phyloP scores from a whole-genome alignment of 2,329 filamentous ascomycete genomes.

The Periconia macrospinosa region DNA sequence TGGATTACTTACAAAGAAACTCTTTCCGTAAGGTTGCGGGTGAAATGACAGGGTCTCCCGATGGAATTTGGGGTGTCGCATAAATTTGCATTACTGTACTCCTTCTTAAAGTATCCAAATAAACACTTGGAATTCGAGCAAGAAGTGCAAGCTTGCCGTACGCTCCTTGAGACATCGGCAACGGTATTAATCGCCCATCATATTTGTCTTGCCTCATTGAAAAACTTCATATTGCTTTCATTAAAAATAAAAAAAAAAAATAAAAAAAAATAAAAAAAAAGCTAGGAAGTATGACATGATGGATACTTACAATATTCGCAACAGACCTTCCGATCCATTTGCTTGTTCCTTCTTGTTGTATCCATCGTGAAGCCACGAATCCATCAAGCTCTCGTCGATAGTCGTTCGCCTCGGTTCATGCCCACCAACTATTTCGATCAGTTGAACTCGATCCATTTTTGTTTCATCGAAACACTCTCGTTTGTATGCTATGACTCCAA shows the following conservation, averaged over 20 bases:
- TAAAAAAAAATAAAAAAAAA: no score
- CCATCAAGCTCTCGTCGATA: not conserved
- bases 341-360: no score
- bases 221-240: constrained; percentile 1
- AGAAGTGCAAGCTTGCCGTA: constrained; percentile 11
- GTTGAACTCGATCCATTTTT: not conserved
- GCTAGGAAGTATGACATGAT: not conserved
- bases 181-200: constrained; percentile 6
- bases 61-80: constrained; percentile 4
- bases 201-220: constrained; percentile 4
- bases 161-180: constrained; percentile 3
- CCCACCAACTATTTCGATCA: not conserved
- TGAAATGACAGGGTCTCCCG: not conserved
- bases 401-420: not conserved
- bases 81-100: constrained; percentile 6
- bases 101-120: constrained; percentile 3
- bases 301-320: no score
- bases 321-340: no score
- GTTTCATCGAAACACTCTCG: not conserved
- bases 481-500: not conserved
- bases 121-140: constrained; percentile 10
- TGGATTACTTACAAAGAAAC: constrained; percentile 12
- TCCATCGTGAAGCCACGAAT: not conserved
- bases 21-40: not conserved
- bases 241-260: not conserved